Evolutionary conservation across 345 rosid species (phyloP).

Genomic region (Rhodamnia rubescens): DNA sequence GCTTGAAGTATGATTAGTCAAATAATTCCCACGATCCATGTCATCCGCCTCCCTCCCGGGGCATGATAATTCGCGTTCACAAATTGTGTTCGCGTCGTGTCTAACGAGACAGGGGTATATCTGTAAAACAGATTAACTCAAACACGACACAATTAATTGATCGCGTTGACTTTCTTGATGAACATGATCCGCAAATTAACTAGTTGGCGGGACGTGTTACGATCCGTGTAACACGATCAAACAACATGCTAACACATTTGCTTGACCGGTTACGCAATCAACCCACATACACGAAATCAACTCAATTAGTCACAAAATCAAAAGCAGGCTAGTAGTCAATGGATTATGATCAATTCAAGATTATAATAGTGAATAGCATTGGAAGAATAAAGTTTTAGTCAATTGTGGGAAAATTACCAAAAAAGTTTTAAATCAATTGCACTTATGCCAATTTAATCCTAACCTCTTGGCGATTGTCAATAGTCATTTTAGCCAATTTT

Average conservation of each 20-base stretch:
- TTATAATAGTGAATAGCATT: background rate
- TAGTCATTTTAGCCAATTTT: no score
- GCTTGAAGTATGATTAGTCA: background rate
- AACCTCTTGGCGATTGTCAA: no score
- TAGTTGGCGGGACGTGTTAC: background rate
- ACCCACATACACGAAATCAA: no score
- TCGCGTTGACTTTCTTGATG: background rate
- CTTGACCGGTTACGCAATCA: background rate
- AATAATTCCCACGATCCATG: background rate
- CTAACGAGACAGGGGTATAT: background rate
- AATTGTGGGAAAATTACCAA: background rate
- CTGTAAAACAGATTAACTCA: background rate
- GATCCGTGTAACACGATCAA: fast-evolving
- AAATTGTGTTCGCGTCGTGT: background rate
- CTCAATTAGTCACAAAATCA: background rate
- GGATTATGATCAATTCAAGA: background rate
- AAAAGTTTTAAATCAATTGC: no score
- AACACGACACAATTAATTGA: background rate
- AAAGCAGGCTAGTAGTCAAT: background rate
- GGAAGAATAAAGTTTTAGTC: background rate
- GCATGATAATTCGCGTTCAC: background rate
- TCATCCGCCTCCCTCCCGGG: background rate
- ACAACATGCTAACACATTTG: background rate
- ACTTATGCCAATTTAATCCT: no score
- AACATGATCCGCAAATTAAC: background rate